Conservation (phyloP, 139 green algal species). For the Auxenochlorella pyrenoidosa region DNA sequence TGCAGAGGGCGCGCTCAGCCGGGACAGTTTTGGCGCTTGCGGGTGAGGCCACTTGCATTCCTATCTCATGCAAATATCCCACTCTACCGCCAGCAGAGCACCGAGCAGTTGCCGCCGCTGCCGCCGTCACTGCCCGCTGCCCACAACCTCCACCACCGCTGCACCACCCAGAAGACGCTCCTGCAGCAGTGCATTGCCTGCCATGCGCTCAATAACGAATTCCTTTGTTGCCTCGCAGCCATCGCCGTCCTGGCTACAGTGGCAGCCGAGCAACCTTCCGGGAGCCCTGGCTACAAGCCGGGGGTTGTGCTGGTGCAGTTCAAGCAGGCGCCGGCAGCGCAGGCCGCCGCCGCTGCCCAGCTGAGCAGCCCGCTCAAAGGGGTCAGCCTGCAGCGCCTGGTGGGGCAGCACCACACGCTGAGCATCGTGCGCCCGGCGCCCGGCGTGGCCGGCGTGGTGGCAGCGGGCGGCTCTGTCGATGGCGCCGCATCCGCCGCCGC, state of each 20-base stretch:
- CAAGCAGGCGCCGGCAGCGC: background rate
- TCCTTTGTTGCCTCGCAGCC: background rate
- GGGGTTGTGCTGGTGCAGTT: background rate
- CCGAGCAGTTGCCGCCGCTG: too few relatives aligned
- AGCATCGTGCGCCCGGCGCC: background rate
- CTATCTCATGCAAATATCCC: too few relatives aligned
- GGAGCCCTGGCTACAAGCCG: background rate
- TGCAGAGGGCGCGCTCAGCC: too few relatives aligned
- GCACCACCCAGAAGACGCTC: too few relatives aligned
- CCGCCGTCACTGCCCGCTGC: too few relatives aligned
- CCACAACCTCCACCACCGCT: too few relatives aligned
- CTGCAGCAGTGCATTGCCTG: background rate
- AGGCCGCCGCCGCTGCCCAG: background rate
- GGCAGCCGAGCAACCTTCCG: background rate
- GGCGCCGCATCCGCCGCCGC: too few relatives aligned
- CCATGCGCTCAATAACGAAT: too few relatives aligned
- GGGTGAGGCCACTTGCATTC: too few relatives aligned
- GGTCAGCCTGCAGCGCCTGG: background rate
- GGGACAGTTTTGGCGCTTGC: too few relatives aligned
- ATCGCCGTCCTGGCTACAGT: background rate
- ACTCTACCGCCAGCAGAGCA: too few relatives aligned
- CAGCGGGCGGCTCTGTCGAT: background rate
- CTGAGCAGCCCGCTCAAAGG: background rate
- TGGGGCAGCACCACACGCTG: background rate
- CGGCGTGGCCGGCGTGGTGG: background rate